Base-by-base conservation (phyloP, 139 green algal genomes). In the Micromonas pusilla region DNA sequence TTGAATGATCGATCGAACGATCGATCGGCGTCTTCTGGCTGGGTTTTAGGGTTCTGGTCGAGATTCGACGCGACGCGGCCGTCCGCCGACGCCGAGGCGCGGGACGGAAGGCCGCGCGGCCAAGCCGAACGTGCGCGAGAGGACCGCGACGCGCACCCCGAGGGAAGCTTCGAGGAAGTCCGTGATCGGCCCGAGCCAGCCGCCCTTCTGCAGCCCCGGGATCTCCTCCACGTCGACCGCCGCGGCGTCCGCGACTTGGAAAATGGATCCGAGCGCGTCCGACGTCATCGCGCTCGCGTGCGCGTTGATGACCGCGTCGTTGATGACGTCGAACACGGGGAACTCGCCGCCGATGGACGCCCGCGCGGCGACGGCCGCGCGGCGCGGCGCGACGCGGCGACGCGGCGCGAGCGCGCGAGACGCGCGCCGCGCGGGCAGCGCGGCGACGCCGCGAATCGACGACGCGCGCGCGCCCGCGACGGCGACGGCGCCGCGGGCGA, bases 131-230 rank as follows among this genome's bases (percentile, higher is more conserved):
- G n/a, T n/a, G n/a, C n/a, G n/a, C n/a, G n/a, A n/a, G n/a, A n/a
- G n/a, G n/a, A n/a, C n/a, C n/a, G n/a, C n/a, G n/a, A n/a, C n/a
- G n/a, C 45, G 45, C 45, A 57, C 45, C 45, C 16, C 21, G 23
- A 70, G 30, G n/a, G 33, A 30, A 5, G 25, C 1, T 52, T 78
- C 72, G 28, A 78, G 62, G 20, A 23, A 25, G 25, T 78, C 53
- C 23, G 72, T 70, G 53, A 78, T 78, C 6, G 72, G 72, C 32
- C 54, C 72, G 54, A 78, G 57, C 72, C 72, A 78, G 2, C 72
- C 72, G 26, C 54, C 72, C 26, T 78, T 75, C 38, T 75, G 68
- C 30, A 75, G 30, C 0, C 37, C 68, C 37, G 36, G 13, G 25
- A 30, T 21, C 37, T 75, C 53, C 68, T 38, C 68, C 45, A 16